phyloP scores from a whole-genome alignment of 2,329 filamentous ascomycete species.

The Erysiphe neolycopersici region DNA sequence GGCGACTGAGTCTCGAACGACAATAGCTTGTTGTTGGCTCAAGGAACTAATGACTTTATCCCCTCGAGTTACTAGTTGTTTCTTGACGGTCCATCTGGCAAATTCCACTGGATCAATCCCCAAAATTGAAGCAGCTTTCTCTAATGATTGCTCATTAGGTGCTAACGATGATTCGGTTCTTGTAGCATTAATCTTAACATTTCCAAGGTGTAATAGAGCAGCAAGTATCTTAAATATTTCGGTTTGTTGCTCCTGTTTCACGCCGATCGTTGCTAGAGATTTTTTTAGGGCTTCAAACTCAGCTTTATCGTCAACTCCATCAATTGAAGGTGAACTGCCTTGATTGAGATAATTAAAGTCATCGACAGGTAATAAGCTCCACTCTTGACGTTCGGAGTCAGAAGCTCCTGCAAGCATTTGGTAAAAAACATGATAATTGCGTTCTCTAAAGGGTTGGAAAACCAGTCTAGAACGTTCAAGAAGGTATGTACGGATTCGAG shows the following conservation, averaged over 20 bases:
- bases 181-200: slow-evolving; percentile 83
- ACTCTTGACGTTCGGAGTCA: slow-evolving; percentile 53
- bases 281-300: slow-evolving; percentile 76
- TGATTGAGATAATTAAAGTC: slow-evolving; percentile 94
- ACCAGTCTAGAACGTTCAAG: slow-evolving; percentile 86
- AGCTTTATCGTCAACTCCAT: slow-evolving; percentile 83
- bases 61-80: slow-evolving; percentile 83
- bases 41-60: slow-evolving; percentile 96
- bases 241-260: slow-evolving; percentile 43
- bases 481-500: slow-evolving; percentile 88
- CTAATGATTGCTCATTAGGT: slow-evolving; percentile 54
- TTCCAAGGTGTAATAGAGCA: slow-evolving; percentile 78
- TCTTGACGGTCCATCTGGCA: slow-evolving; percentile 96
- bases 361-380: slow-evolving; percentile 57
- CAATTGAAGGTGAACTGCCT: slow-evolving; percentile 69
- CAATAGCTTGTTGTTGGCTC: slow-evolving; percentile 73
- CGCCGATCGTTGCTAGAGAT: slow-evolving; percentile 70
- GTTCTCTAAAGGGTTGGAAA: slow-evolving; percentile 89
- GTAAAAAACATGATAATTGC: slow-evolving; percentile 99
- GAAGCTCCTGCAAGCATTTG: slow-evolving; percentile 84
- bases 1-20: slow-evolving; percentile 89
- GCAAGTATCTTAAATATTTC: slow-evolving; percentile 80
- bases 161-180: slow-evolving; percentile 67
- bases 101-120: slow-evolving; percentile 72
- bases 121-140: slow-evolving; percentile 57